Evolutionary conservation across 139 green algal genomes (phyloP), one percentile per base, ranked within the genome.

Genomic region (Chlorella sorokiniana): DNA sequence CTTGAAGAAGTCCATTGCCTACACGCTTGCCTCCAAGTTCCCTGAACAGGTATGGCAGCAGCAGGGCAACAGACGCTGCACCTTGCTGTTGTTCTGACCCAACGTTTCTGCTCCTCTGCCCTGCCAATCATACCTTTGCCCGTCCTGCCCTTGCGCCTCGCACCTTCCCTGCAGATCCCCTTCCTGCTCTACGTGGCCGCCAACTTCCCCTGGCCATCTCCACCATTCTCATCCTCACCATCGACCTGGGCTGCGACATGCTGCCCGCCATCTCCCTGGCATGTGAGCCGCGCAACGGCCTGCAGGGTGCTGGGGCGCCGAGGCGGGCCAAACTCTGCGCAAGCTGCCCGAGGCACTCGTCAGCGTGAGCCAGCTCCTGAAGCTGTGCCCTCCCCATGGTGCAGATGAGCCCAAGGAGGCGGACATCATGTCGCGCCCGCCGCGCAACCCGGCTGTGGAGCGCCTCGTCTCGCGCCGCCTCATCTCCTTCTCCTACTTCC

Each of bases 1-100:
- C 87, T 78, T 96, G 4, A 96, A 95, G 86, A 96, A 96, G 88
- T 91, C 87, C 48, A 96, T 96, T 85, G 81, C 62, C 52, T 96
- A 96, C 87, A 94, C 92, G 35, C 90, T 96, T 40, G 92, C 93
- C 22, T 91, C 89, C 71, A 95, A 96, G 74, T 78, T 89, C 37
- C 92, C 93, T 18, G 92, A 96, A 86, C 86, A 94, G 81, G 87
- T 78, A 42, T 31, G 8, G 63, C 18, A 1, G 9, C 16, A 14
- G 33, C 33, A 14, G 2, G n/a, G n/a, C 6, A 7, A 31, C 62
- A 25, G 31, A 41, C 20, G 54, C 52, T 68, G 61, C 29, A 68
- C 61, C n/a, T 38, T 6, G n/a, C 3, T 68, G 61, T 38, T 33
- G 4, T 40, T 2, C 61, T 33, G 25, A 4, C 61, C n/a, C 61